Conservation (phyloP, 495 filamentous ascomycete species). For the Xylaria venustula region DNA sequence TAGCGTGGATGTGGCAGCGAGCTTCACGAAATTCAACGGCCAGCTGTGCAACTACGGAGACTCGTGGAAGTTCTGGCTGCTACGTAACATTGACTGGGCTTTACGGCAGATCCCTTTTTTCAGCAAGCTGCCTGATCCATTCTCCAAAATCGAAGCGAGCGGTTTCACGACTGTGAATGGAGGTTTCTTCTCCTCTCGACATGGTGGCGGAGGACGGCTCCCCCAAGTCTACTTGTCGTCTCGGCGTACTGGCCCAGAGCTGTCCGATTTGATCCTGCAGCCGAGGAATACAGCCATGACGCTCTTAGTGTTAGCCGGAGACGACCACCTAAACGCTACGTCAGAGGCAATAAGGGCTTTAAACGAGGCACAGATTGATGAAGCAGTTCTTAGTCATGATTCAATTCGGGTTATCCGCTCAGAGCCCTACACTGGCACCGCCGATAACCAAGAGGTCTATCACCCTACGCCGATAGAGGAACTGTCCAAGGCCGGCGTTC, state of each 20-base stretch:
- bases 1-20: slow-evolving; percentile 21
- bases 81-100: slow-evolving; percentile 14
- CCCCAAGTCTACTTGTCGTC: slow-evolving; percentile 28
- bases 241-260: background rate
- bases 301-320: slow-evolving; percentile 12
- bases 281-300: slow-evolving; percentile 15
- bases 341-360: slow-evolving; percentile 14
- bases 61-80: slow-evolving; percentile 15
- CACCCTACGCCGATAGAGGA: background rate
- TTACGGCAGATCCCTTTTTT: slow-evolving; percentile 16
- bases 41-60: slow-evolving; percentile 25
- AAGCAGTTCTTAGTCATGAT: background rate
- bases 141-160: slow-evolving; percentile 10
- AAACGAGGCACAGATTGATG: background rate
- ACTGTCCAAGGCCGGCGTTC: background rate
- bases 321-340: background rate
- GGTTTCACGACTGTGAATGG: slow-evolving; percentile 21
- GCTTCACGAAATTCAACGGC: slow-evolving; percentile 26
- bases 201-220: slow-evolving; percentile 23
- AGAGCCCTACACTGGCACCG: background rate
- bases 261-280: slow-evolving; percentile 22
- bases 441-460: background rate
- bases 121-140: slow-evolving; percentile 4
- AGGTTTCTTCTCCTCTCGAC: slow-evolving; percentile 23
- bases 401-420: slow-evolving; percentile 3